Evolutionary conservation across 257 asterid genomes (phyloP), one percentile per base, ranked within the genome.

Genomic region (Gynochthodes officinalis): DNA sequence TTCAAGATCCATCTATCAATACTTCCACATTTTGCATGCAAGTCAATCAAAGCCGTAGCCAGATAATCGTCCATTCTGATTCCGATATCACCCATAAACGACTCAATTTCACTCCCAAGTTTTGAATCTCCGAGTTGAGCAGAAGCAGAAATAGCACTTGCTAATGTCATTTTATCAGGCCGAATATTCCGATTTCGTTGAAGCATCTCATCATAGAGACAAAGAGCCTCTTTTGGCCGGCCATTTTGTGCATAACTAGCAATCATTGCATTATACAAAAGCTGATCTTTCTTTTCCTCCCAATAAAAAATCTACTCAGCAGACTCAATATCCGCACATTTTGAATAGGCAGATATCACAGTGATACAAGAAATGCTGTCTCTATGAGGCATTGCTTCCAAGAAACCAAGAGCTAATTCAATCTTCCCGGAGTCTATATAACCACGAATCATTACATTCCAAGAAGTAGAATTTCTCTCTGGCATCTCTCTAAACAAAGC

Each of bases 301-400:
- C 78, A 76, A 69, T 75, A 77, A 71, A 78, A 89, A 49, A 94
- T 77, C 76, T 85, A 82, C 62, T 70, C 77, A 9, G 99, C 96
- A n/a, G 84, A 76, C 79, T 81, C 88, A 42, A 91, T 93, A 68
- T 85, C 72, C 52, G 96, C 97, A 32, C 60, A 55, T 65, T 76
- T 88, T 16, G 97, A 86, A 76, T 88, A 91, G 1, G 89, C 97
- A 2, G 97, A 87, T 69, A 94, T 88, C 95, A 94, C 83, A 6
- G 88, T 83, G 55, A 88, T 89, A 73, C 76, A 91, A 35, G 96
- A 87, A 39, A 94, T 89, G 33, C 48, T 82, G 44, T 83, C 84
- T 75, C 82, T 87, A 55, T 74, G 82, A 2, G 88, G 91, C 93
- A 85, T 90, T 11, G 91, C 81, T 43, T 90, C 93, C 37, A 87